Conservation (phyloP, 495 filamentous ascomycete species). For the Emericellopsis terricola region DNA sequence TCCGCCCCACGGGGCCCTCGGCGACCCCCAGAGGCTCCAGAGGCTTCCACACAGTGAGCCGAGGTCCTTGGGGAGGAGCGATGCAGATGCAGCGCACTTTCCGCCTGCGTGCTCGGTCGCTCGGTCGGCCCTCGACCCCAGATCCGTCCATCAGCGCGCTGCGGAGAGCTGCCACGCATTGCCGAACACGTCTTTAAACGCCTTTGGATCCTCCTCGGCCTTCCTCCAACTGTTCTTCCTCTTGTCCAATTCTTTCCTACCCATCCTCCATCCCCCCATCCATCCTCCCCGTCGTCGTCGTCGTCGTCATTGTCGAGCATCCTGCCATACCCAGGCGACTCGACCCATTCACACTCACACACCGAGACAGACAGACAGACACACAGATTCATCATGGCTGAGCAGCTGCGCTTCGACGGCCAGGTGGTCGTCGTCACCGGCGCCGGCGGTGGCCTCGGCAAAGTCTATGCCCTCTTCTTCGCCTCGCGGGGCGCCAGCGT, state of each 20-base stretch:
- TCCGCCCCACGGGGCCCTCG: background rate
- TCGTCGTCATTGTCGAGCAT: too few relatives aligned
- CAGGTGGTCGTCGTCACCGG: conserved; percentile 96
- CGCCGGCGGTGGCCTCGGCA: conserved; percentile 86
- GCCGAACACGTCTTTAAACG: too few relatives aligned
- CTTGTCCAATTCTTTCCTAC: background rate
- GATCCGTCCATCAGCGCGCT: background rate
- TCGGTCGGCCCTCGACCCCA: background rate
- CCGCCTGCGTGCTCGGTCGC: background rate
- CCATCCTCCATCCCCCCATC: background rate
- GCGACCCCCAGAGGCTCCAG: background rate
- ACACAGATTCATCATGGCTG: conserved; percentile 34
- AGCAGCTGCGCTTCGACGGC: conserved; percentile 74
- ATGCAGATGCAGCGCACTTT: too few relatives aligned
- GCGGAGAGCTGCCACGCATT: too few relatives aligned
- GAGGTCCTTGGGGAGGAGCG: background rate
- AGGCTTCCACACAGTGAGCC: background rate
- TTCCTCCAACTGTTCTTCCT: background rate
- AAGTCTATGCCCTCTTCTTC: conserved; percentile 85
- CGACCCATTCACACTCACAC: too few relatives aligned
- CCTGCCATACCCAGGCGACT: too few relatives aligned
- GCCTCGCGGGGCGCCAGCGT: conserved; percentile 84
- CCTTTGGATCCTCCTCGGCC: background rate
- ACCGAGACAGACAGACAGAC: background rate
- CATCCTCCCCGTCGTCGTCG: too few relatives aligned